Evolutionary conservation across 345 rosid genomes (phyloP), one percentile per base, ranked within the genome.

Genomic region (Pistacia atlantica): DNA sequence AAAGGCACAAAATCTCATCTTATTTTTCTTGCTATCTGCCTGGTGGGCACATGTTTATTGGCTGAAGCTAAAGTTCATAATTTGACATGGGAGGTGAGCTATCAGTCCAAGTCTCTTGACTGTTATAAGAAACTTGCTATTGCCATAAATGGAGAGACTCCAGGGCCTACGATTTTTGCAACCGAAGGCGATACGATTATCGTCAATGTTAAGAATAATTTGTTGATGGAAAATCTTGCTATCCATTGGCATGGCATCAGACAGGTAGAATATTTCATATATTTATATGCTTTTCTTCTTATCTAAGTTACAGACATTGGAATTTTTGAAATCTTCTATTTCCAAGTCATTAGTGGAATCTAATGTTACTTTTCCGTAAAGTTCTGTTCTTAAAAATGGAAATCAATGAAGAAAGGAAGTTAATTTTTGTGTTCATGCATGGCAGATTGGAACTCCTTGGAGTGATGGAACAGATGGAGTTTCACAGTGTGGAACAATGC

Each of bases 161-260:
- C 79, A 8, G 71, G 84, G 1, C 84, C 84, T 8, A 56, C 52
- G 17, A 74, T 81, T 20, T n/a, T 31, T 4, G 79, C 72, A 4
- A 66, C 12, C 1, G 45, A 78, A 55, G 81, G 81, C 31, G 84
- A 78, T 59, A 78, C 73, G 0, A 65, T 78, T 55, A 12, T 51
- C 31, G 63, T 79, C 20, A 65, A 66, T 10, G 72, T 73, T 11
- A 6, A 31, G 33, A 79, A 79, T 33, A 35, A 56, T n/a, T 25
- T 73, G 61, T 4, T 73, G 2, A 73, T 75, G 48, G 77, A 78
- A 54, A 79, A 85, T 52, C 33, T 83, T 1, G 78, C 90, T 1
- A 82, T 89, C 11, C 90, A 82, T 12, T 89, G 92, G 90, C 90
- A 89, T 25, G 86, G 89, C n/a, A 14, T 35, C 60, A 86, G n/a